Evolutionary conservation across 1,284 basidiomycete genomes (phyloP).

Genomic region (Pseudozyma sp.): DNA sequence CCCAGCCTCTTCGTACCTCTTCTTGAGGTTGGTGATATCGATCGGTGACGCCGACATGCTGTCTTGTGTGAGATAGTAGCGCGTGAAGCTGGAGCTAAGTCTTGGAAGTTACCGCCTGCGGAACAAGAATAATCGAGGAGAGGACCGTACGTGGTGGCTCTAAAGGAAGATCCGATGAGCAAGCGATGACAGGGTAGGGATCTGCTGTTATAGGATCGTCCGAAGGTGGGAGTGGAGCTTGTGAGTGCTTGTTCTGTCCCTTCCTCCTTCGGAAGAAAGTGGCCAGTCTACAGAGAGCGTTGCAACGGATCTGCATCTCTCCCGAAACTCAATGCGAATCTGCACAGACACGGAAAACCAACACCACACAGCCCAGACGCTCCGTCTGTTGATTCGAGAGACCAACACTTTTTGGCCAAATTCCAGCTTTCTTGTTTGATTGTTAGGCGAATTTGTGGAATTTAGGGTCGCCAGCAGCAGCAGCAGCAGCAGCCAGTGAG

Average conservation of each 20-base stretch:
- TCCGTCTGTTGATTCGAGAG: too few relatives aligned
- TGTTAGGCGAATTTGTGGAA: too few relatives aligned
- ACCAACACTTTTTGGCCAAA: too few relatives aligned
- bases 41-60: conserved; percentile 37
- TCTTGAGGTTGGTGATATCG: conserved; percentile 39
- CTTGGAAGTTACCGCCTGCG: not conserved
- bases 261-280: conserved; percentile 24
- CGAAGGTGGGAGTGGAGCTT: not conserved
- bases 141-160: not conserved
- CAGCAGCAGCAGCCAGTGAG: too few relatives aligned
- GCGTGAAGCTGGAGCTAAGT: not conserved
- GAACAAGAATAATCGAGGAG: not conserved
- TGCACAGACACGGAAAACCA: too few relatives aligned
- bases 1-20: conserved; percentile 75
- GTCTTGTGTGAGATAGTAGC: not conserved
- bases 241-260: not conserved
- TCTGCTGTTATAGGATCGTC: too few relatives aligned
- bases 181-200: not conserved
- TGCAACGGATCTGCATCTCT: too few relatives aligned
- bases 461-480: too few relatives aligned
- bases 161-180: not conserved
- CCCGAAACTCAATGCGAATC: too few relatives aligned
- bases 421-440: too few relatives aligned
- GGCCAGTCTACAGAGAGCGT: conserved; percentile 4
- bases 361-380: too few relatives aligned